phyloP scores from a whole-genome alignment of 139 green algal species.

The Auxenochlorella pyrenoidosa region DNA sequence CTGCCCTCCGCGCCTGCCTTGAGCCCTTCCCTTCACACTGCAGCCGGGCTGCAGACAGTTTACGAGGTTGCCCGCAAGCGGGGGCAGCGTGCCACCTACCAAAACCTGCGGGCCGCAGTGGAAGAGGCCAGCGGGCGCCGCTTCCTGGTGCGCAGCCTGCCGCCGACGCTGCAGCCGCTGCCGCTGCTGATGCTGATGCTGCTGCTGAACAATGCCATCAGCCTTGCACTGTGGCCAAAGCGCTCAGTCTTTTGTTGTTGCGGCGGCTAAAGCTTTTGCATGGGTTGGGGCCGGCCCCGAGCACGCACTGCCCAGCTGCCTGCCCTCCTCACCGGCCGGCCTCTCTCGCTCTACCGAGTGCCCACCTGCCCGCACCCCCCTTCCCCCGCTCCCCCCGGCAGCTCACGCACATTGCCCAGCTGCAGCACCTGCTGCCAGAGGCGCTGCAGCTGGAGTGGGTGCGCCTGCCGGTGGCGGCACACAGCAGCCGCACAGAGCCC shows the following conservation, averaged over 20 bases:
- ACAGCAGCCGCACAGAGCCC: constrained; percentile 35
- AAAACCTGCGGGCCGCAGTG: constrained; percentile 37
- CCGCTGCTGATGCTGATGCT: neutral
- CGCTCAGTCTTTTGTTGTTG: too few relatives aligned
- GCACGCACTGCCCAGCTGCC: neutral
- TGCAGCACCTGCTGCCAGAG: constrained; percentile 46
- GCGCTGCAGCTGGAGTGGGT: constrained; percentile 41
- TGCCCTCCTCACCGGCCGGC: neutral
- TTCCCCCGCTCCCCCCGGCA: neutral
- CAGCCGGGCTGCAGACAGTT: constrained; percentile 38
- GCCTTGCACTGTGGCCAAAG: too few relatives aligned
- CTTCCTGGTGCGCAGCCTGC: constrained; percentile 31
- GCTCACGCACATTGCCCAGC: constrained; percentile 34
- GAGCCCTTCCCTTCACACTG: neutral
- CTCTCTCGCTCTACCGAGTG: neutral
- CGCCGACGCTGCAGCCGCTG: neutral
- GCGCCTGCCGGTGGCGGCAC: constrained; percentile 27
- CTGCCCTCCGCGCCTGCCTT: neutral
- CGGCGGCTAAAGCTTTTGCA: too few relatives aligned
- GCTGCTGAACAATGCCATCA: neutral
- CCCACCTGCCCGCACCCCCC: neutral
- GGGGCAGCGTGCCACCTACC: constrained; percentile 38
- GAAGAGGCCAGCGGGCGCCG: constrained; percentile 39
- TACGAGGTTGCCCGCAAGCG: constrained; percentile 40
- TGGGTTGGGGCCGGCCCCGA: too few relatives aligned